Percentiles rank a stretch among this genome's conserved stretches.
These are phyloP conservation scores for Holtermanniella nyarrowii DNA, from an alignment of 768 basidiomycete species.

Conservation along the genomic window DNA sequence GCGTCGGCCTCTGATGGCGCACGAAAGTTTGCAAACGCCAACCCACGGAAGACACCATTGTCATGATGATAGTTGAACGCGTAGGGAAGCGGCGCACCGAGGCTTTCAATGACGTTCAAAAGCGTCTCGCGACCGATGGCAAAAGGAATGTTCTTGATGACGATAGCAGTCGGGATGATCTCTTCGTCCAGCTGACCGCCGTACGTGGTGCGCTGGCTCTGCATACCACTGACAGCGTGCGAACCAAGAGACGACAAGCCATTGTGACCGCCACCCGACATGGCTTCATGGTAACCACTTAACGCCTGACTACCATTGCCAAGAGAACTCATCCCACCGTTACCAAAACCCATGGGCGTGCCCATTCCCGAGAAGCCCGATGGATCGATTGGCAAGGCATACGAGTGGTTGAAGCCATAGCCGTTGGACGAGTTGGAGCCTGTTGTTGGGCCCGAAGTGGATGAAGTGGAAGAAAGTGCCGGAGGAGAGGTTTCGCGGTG, in stretches of 20 bases:
- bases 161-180: constrained; percentile 96
- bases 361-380: not conserved
- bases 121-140: constrained; percentile 94
- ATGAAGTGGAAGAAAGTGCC: not conserved
- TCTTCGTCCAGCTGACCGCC: constrained; percentile 50
- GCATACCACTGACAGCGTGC: too few species aligned
- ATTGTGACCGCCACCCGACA: too few species aligned
- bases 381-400: not conserved
- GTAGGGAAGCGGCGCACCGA: constrained; percentile 91
- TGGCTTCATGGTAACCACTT: not conserved
- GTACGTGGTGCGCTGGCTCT: not conserved
- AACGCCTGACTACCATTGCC: too few species aligned
- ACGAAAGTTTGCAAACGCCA: constrained; percentile 97
- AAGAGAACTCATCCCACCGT: too few species aligned
- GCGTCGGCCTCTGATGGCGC: constrained; percentile 84
- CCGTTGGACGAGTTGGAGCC: not conserved
- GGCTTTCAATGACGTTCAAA: constrained; percentile 86
- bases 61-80: constrained; percentile 99
- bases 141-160: constrained; percentile 99
- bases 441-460: not conserved
- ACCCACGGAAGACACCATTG: constrained; percentile 89
- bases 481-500: not conserved
- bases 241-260: not conserved
- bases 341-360: too few species aligned
- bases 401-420: not conserved